Conservation (phyloP, 352 stramenopile genomes). For the Globisporangium heterothallicum region DNA sequence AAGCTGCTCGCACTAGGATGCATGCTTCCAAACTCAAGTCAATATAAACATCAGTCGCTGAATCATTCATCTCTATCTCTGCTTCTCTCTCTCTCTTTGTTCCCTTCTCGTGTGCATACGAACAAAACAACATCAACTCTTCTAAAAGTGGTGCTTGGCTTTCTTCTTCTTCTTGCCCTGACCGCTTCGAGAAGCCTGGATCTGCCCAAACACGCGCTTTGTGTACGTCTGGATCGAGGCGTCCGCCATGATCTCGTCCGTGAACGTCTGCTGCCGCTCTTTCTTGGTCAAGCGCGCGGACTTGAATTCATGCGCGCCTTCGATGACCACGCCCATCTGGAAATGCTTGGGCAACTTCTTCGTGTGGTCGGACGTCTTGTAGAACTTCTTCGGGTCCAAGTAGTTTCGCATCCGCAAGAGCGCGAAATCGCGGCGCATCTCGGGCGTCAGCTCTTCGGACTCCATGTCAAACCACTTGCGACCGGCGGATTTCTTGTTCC, state of each 20-base stretch:
- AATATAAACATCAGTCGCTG: neutral
- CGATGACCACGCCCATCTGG: conserved; percentile 90
- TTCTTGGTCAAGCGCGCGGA: conserved; percentile 89
- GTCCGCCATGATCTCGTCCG: conserved; percentile 94
- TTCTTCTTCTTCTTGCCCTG: conserved; percentile 56
- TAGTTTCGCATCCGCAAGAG: conserved; percentile 94
- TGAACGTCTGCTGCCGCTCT: conserved; percentile 89
- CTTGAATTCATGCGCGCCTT: conserved; percentile 89
- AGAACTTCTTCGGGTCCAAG: conserved; percentile 96
- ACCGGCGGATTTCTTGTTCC: conserved; percentile 49
- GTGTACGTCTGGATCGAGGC: conserved; percentile 77
- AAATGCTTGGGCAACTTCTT: conserved; percentile 86
- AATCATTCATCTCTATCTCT: neutral
- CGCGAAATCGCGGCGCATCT: conserved; percentile 86
- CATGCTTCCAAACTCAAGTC: neutral
- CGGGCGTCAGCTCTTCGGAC: conserved; percentile 84
- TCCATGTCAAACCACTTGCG: conserved; percentile 92
- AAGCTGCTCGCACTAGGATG: too few relatives aligned
- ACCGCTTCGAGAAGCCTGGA: conserved; percentile 47
- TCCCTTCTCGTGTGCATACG: neutral
- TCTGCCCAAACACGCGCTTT: conserved; percentile 74
- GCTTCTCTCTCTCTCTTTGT: neutral
- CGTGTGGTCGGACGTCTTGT: conserved; percentile 90
- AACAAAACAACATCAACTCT: neutral
- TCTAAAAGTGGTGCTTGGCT: conserved; percentile 11